Percentiles rank a stretch among this genome's conserved stretches.
phyloP scores from a whole-genome alignment of 352 stramenopile species.

The Globisporangium canariense region DNA sequence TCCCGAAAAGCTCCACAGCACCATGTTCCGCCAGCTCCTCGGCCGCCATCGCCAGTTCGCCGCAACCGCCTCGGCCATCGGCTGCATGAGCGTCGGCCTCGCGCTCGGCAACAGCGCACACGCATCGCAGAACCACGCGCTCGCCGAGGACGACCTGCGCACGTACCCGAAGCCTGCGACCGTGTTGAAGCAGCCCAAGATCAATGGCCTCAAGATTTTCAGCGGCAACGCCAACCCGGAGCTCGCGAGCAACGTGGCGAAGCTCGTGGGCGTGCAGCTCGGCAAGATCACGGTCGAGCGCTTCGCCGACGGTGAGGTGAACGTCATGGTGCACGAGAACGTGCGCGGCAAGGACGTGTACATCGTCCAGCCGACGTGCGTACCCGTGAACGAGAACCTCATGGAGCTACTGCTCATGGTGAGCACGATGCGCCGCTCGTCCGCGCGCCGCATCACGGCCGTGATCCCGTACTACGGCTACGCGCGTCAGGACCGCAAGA shows the following conservation, averaged over 20 bases:
- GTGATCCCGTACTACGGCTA: constrained; percentile 97
- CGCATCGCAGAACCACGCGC: constrained; percentile 30
- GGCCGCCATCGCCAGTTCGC: constrained; percentile 49
- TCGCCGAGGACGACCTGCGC: constrained; percentile 43
- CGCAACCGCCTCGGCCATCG: constrained; percentile 44
- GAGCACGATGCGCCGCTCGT: constrained; percentile 96
- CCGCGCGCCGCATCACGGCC: constrained; percentile 97
- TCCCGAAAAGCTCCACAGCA: constrained; percentile 9
- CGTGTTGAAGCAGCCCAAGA: constrained; percentile 85
- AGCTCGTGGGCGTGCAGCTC: constrained; percentile 96
- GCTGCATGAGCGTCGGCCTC: constrained; percentile 40
- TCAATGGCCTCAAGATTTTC: constrained; percentile 96
- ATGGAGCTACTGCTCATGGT: constrained; percentile 99
- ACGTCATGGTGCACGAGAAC: constrained; percentile 99
- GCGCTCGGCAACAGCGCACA: constrained; percentile 31
- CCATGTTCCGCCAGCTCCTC: constrained; percentile 73
- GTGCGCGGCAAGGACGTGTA: constrained; percentile 99
- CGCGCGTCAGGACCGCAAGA: constrained; percentile 90
- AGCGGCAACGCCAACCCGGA: constrained; percentile 97
- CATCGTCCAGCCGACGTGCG: constrained; percentile 99
- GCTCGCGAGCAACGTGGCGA: constrained; percentile 96
- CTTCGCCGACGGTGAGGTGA: constrained; percentile 99
- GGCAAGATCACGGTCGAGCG: constrained; percentile 97
- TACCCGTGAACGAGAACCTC: constrained; percentile 99
- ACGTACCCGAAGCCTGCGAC: constrained; percentile 47